Base-by-base conservation (phyloP, 306 rosid species). In the Gleditsia sinensis region DNA sequence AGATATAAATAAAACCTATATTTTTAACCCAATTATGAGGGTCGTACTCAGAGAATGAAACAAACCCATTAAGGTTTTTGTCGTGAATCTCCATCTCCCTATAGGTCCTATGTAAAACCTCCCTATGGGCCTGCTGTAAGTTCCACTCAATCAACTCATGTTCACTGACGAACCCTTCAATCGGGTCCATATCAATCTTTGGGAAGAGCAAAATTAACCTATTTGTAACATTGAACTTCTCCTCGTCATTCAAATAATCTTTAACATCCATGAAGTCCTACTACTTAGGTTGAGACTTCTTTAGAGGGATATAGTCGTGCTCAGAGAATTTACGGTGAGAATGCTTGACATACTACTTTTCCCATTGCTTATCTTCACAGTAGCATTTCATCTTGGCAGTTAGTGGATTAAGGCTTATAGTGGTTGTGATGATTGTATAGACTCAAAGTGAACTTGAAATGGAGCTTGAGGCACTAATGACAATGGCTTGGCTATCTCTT, bases 31-130 rank as follows among this genome's bases (percentile, higher is more conserved):
- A 94, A 49, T 83, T 84, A 7, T 96, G 98, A 42, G 98, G 98
- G 54, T 91, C 87, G 20, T 94, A 94, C 93, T 94, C 98, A 1
- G 94, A 78, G 40, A 91, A 94, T 0, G 97, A 94, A 68, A 94
- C 80, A 46, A 83, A 76, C 5, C 86, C 93, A 54, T 94, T 97
- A 24, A 39, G 89, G 60, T 91, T 88, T 85, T 94, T 91, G 43
- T 94, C 98, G 16, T 94, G 97, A 59, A 86, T 78, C 59, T 94
- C 98, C 91, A 94, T 65, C 27, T 94, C 98, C 85, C 97, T 83
- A 78, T 80, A 80, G 0, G 95, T 81, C 70, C 97, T 84, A 72
- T 88, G 97, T 65, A 91, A 21, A 20, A 89, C 91, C 69, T 94
- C 97, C 40, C 58, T 76, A 80, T 83, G 85, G 3, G 97, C 82